A percentile compares a stretch with the other conserved stretches of the same genome.
Evolutionary conservation across 345 rosid genomes (phyloP).

Genomic region (Anacardium occidentale): DNA sequence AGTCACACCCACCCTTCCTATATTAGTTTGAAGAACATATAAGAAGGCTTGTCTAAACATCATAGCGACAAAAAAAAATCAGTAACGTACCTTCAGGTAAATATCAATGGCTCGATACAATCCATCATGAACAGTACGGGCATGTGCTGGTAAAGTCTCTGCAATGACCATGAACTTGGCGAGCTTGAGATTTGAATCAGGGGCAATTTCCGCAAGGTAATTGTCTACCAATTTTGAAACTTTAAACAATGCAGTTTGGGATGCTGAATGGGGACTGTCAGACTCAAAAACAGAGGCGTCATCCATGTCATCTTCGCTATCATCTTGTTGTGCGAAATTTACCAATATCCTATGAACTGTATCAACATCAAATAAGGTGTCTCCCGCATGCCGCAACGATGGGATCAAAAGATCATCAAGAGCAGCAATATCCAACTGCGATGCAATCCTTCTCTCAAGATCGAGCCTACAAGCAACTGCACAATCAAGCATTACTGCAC

Average conservation of each 20-base stretch:
- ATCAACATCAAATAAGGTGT: slow-evolving; percentile 90
- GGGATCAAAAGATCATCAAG: slow-evolving; percentile 93
- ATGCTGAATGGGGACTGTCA: slow-evolving; percentile 74
- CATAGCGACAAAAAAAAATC: slow-evolving; percentile 4
- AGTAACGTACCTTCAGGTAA: slow-evolving; percentile 67
- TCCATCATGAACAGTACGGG: slow-evolving; percentile 86
- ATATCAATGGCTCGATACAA: slow-evolving; percentile 87
- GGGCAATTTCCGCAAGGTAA: slow-evolving; percentile 92
- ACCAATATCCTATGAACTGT: slow-evolving; percentile 89
- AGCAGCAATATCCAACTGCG: slow-evolving; percentile 87
- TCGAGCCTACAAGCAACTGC: slow-evolving; percentile 76
- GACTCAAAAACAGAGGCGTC: slow-evolving; percentile 80
- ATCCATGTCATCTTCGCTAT: slow-evolving; percentile 81
- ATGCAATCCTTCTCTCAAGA: slow-evolving; percentile 85
- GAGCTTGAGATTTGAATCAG: slow-evolving; percentile 91
- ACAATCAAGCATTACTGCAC: slow-evolving; percentile 87
- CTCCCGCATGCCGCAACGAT: slow-evolving; percentile 76
- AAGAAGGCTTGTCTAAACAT: background rate
- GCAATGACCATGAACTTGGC: slow-evolving; percentile 81
- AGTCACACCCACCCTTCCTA: background rate
- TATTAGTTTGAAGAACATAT: slow-evolving; percentile 13
- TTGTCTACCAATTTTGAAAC: slow-evolving; percentile 87
- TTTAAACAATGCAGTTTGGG: slow-evolving; percentile 76
- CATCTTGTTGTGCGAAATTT: slow-evolving; percentile 91
- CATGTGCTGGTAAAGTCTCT: slow-evolving; percentile 84